A percentile compares a stretch with the other conserved stretches of the same genome.
These are phyloP conservation scores for Fraxinus nigra DNA, from an alignment of 305 asterid genomes.

Conservation along the genomic window DNA sequence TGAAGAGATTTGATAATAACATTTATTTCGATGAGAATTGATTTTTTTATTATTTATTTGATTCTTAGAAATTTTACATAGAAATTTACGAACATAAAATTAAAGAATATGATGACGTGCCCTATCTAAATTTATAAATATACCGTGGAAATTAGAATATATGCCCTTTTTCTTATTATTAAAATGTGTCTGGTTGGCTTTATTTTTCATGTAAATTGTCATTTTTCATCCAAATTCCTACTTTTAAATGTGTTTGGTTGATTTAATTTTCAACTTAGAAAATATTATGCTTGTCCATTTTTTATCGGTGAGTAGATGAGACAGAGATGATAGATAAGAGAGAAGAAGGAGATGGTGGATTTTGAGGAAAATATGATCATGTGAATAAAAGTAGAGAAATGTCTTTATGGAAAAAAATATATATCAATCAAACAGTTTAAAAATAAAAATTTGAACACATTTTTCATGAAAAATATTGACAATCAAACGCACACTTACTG, in stretches of 20 bases:
- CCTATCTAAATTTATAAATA: background rate
- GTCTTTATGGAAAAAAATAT: too few species aligned
- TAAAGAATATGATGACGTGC: background rate
- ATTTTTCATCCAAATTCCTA: background rate
- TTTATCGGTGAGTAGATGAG: too few species aligned
- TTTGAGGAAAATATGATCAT: background rate
- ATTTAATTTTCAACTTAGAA: background rate
- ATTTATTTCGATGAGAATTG: background rate
- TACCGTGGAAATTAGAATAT: background rate
- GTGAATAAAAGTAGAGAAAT: background rate
- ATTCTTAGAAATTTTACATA: background rate
- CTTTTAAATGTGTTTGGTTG: background rate
- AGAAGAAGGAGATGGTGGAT: background rate
- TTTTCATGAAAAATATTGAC: background rate
- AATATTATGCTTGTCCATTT: too few species aligned
- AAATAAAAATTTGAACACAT: too few species aligned
- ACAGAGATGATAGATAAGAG: too few species aligned
- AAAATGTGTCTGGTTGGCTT: background rate
- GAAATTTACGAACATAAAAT: background rate
- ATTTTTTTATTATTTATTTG: background rate
- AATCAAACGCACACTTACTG: background rate
- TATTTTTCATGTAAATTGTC: background rate
- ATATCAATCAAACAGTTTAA: background rate
- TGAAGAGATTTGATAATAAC: background rate
- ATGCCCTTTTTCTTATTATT: background rate